Evolutionary conservation across 495 filamentous ascomycete species (phyloP), one percentile per base, ranked within the genome.

Genomic region (Penicillium paxilli): DNA sequence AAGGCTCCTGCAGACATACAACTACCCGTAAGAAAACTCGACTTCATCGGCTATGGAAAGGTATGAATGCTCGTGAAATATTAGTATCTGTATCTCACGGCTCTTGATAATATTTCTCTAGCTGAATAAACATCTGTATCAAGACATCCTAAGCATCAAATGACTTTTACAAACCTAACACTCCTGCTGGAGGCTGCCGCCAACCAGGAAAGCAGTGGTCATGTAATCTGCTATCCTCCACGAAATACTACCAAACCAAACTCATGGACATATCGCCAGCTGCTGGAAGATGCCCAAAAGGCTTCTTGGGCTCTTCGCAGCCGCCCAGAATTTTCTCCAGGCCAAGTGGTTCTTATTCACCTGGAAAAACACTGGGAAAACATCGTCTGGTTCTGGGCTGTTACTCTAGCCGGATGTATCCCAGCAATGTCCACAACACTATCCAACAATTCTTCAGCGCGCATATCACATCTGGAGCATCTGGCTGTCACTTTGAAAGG

Each of bases 371-470:
- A 77, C 26, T 45, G 53, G 51, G 70, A 79, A 19, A 59, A 49
- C 1, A 70, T 80, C 4, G 17, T 63, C 4, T 82, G 69, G 73
- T 73, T 79, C 53, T 82, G 76, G 77, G 64, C 72, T 12, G 67
- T 74, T 14, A 46, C 74, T 7, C 49, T 65, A 7, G 72, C 75
- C 11, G 69, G 70, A 2, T 67, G 57, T 10, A 47, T 78, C 8
- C 78, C 77, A 10, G 73, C 63, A 19, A 59, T 77, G 21, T 75
- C 73, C 2, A 64, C 68, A 14, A 64, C 70, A 20, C 60, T 79
- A 24, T 60, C 60, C 26, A 66, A 72, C 12, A 65, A 74, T 49
- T 22, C 53, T 0, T 55, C 59, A 2, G 54, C 71, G n/a, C 66
- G 73, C 6, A 8, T 53, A 19, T 62, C 64, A 21, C 71, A 75